These are phyloP conservation scores for Aspergillus flavus DNA, from an alignment of 2,329 filamentous ascomycete species.

Conservation along the genomic window DNA sequence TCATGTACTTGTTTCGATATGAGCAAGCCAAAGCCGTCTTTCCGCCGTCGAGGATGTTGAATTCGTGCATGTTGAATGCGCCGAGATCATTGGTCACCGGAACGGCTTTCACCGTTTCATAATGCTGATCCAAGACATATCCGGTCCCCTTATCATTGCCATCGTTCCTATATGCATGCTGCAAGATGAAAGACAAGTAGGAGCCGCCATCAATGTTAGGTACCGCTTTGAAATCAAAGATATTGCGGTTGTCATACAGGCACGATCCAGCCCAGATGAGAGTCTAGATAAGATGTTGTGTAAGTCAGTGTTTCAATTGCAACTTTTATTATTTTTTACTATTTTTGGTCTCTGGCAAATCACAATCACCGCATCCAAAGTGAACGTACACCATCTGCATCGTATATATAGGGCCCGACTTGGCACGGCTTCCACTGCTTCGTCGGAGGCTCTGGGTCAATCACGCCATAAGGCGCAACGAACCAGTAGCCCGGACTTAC, in stretches of 20 bases:
- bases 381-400: slow-evolving; percentile 46
- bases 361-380: neutral
- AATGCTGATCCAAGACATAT: slow-evolving; percentile 52
- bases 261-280: slow-evolving; percentile 54
- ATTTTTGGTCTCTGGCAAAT: slow-evolving; percentile 6
- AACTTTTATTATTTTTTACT: neutral
- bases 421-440: slow-evolving; percentile 44
- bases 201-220: slow-evolving; percentile 45
- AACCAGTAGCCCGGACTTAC: slow-evolving; percentile 52
- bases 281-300: slow-evolving; percentile 17
- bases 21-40: slow-evolving; percentile 36
- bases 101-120: slow-evolving; percentile 45
- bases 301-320: slow-evolving; percentile 5
- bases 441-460: slow-evolving; percentile 27
- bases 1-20: slow-evolving; percentile 25
- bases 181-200: slow-evolving; percentile 52
- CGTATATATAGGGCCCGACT: slow-evolving; percentile 53
- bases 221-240: slow-evolving; percentile 52
- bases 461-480: slow-evolving; percentile 46
- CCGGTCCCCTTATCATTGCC: slow-evolving; percentile 48
- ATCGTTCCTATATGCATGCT: slow-evolving; percentile 30
- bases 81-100: slow-evolving; percentile 29
- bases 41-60: slow-evolving; percentile 41
- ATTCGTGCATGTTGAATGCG: slow-evolving; percentile 46
- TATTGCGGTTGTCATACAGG: slow-evolving; percentile 49